Evolutionary conservation across 2,329 filamentous ascomycete genomes (phyloP).

Genomic region (Curvularia verruculosa): DNA sequence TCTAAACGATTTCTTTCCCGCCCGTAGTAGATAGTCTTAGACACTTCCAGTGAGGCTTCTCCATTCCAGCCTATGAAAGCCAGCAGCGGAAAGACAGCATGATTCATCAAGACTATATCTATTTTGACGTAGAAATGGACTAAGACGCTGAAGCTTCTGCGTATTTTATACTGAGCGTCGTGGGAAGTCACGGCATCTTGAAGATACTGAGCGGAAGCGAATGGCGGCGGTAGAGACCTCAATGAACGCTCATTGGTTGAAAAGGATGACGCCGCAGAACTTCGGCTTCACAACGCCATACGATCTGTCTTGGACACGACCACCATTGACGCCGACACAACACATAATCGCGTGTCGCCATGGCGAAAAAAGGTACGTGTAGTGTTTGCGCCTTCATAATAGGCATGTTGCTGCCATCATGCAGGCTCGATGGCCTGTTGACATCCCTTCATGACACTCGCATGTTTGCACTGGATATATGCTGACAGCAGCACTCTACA

Average conservation of each 20-base stretch:
- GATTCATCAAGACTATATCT: not conserved
- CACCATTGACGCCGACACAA: slow-evolving; percentile 22
- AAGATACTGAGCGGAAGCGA: not conserved
- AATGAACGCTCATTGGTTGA: slow-evolving; percentile 28
- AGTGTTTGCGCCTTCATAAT: not conserved
- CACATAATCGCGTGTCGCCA: slow-evolving; percentile 24
- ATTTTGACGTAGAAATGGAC: not conserved
- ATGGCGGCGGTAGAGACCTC: slow-evolving; percentile 8
- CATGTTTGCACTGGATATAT: not conserved
- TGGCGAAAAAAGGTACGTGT: slow-evolving; percentile 46
- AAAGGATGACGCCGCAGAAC: slow-evolving; percentile 21
- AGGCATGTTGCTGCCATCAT: too few relatives aligned
- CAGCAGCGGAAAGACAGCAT: not conserved
- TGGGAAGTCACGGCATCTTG: not conserved
- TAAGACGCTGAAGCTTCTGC: not conserved
- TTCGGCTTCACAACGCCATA: slow-evolving; percentile 27
- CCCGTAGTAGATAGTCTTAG: not conserved
- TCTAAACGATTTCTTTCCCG: not conserved
- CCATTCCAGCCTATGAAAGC: not conserved
- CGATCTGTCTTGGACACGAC: slow-evolving; percentile 23
- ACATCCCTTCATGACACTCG: not conserved
- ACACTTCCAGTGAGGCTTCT: not conserved
- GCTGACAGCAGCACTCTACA: slow-evolving; percentile 50
- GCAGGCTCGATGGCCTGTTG: not conserved
- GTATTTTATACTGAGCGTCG: not conserved